Conservation (phyloP, 768 basidiomycete species). For the Exsudoporus frostii region DNA sequence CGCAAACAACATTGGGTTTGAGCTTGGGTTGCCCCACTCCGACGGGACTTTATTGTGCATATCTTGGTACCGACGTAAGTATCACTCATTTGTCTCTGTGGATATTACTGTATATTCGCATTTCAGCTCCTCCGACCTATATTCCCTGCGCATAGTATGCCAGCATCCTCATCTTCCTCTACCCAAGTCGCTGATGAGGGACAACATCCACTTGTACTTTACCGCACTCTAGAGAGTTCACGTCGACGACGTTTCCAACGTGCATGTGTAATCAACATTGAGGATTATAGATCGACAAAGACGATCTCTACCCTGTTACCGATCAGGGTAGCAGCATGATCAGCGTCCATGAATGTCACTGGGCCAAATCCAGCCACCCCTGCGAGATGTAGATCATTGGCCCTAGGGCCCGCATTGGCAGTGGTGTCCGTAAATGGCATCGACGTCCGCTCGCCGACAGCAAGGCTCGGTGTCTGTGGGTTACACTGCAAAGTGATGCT, state of each 20-base stretch:
- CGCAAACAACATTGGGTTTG: neutral
- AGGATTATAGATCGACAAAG: slow-evolving; percentile 1
- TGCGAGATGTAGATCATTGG: slow-evolving; percentile 7
- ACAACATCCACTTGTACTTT: too few relatives aligned
- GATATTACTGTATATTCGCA: too few relatives aligned
- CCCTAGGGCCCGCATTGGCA: neutral
- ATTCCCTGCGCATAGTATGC: too few relatives aligned
- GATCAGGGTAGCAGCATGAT: neutral
- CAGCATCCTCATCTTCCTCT: neutral
- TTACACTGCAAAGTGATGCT: neutral
- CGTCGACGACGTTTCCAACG: neutral
- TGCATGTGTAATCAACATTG: neutral
- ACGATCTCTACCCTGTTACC: neutral
- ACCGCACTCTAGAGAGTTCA: neutral
- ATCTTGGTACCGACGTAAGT: neutral
- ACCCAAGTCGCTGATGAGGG: too few relatives aligned
- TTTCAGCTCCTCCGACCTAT: too few relatives aligned
- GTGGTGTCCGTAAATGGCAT: slow-evolving; percentile 4
- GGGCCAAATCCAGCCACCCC: neutral
- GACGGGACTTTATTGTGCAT: neutral
- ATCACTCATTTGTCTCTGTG: neutral
- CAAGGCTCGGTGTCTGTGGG: neutral
- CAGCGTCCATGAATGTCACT: slow-evolving; percentile 1
- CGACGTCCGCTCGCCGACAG: neutral
- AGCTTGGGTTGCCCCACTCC: neutral